phyloP scores from a whole-genome alignment of 129 eudicot genomes.

The Chrysanthemum seticuspe region DNA sequence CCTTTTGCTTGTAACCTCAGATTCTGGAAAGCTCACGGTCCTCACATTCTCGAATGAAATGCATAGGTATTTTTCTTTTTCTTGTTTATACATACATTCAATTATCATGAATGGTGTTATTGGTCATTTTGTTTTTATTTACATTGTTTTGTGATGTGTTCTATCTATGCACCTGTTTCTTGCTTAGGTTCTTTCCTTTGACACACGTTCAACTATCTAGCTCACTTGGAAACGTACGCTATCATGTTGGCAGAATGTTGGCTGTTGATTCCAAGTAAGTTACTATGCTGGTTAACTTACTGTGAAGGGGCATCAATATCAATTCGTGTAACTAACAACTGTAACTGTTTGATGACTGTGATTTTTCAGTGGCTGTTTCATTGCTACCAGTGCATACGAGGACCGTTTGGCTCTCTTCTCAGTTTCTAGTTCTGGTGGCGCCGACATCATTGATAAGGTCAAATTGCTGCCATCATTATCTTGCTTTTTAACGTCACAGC shows the following conservation, averaged over 20 bases:
- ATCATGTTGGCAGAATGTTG: constrained; percentile 85
- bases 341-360: constrained; percentile 17
- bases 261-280: constrained; percentile 84
- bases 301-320: neutral
- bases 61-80: constrained; percentile 62
- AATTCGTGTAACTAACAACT: no score
- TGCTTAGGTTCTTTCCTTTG: constrained; percentile 66
- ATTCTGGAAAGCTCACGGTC: constrained; percentile 91
- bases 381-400: constrained; percentile 84
- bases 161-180: constrained; percentile 18
- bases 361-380: constrained; percentile 73
- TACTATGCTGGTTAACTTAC: constrained; percentile 19
- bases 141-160: constrained; percentile 15
- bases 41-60: constrained; percentile 80
- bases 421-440: constrained; percentile 50
- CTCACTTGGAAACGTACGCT: constrained; percentile 75
- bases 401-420: constrained; percentile 73
- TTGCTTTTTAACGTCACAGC: neutral
- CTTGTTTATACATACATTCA: neutral
- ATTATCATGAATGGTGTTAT: constrained; percentile 15
- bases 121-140: constrained; percentile 6
- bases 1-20: constrained; percentile 74
- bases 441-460: constrained; percentile 85
- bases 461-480: constrained; percentile 9
- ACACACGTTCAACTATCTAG: constrained; percentile 67